Evolutionary conservation across 148 eudicot genomes (phyloP).

Genomic region (Camellia granthamiana): DNA sequence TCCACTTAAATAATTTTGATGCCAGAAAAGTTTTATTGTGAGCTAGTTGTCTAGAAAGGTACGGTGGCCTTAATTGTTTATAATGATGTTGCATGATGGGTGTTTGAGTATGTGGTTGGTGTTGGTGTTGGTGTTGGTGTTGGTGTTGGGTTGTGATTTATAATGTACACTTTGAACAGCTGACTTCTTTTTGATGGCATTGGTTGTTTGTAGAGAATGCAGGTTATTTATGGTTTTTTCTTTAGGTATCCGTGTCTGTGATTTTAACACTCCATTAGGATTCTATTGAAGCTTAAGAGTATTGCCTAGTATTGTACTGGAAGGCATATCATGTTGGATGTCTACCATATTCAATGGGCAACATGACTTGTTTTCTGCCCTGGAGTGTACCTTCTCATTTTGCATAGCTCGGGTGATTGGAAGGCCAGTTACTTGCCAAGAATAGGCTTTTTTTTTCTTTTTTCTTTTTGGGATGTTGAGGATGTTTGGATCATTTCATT

Average conservation of each 20-base stretch:
- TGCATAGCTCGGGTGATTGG: not conserved
- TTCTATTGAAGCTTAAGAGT: not conserved
- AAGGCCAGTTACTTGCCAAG: not conserved
- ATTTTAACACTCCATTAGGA: not conserved
- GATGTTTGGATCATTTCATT: not conserved
- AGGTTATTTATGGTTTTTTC: not conserved
- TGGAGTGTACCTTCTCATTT: not conserved
- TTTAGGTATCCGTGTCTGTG: not conserved
- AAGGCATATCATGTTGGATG: constrained; percentile 2
- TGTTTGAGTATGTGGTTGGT: constrained; percentile 4
- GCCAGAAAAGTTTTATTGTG: not conserved
- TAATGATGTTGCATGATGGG: not conserved
- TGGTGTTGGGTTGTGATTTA: not conserved
- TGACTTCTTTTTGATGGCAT: constrained; percentile 5
- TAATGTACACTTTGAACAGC: not conserved
- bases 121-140: not conserved
- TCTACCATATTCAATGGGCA: not conserved
- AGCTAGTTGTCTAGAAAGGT: not conserved
- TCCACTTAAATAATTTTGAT: not conserved
- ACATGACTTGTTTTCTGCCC: not conserved
- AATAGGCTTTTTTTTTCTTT: not conserved
- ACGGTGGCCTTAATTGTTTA: not conserved
- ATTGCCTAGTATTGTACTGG: not conserved
- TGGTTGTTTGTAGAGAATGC: constrained; percentile 1
- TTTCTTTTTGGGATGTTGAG: not conserved